Conservation (phyloP, 2,329 filamentous ascomycete genomes). For the Ascosphaera aggregata region DNA sequence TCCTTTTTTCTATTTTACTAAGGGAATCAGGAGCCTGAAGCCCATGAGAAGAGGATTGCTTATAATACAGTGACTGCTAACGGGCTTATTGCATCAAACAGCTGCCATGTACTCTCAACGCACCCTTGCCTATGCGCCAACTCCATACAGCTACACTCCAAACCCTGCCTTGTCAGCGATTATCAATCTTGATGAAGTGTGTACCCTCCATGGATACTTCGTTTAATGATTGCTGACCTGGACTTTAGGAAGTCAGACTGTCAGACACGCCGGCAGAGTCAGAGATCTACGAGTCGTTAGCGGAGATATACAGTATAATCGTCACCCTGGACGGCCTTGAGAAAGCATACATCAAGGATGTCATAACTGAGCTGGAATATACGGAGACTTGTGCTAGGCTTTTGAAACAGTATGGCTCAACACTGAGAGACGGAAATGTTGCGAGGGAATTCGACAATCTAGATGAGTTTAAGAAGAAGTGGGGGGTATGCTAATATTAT, state of each 20-base stretch:
- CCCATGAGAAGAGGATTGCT: too few species aligned
- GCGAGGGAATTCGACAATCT: constrained; percentile 66
- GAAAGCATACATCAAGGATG: constrained; percentile 91
- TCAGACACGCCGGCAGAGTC: constrained; percentile 68
- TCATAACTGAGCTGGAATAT: constrained; percentile 75
- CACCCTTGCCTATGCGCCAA: constrained; percentile 61
- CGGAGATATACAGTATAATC: constrained; percentile 94
- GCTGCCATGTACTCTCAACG: constrained; percentile 25
- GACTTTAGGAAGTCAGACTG: constrained; percentile 65
- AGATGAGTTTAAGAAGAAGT: constrained; percentile 75
- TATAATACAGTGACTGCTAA: too few species aligned
- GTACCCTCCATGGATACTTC: constrained; percentile 7
- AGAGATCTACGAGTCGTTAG: constrained; percentile 84
- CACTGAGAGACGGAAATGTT: constrained; percentile 77
- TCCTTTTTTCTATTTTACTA: too few species aligned
- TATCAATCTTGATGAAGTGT: constrained; percentile 80
- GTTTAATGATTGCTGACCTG: constrained; percentile 4
- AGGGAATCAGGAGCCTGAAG: too few species aligned
- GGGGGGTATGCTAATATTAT: constrained; percentile 41
- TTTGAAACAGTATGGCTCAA: constrained; percentile 90
- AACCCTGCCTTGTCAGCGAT: constrained; percentile 62
- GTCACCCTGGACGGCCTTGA: constrained; percentile 87
- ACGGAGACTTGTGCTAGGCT: constrained; percentile 88
- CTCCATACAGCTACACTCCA: constrained; percentile 76
- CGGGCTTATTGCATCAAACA: too few species aligned